Evolutionary conservation across 805 yeast genomes (phyloP).

Genomic region (Kluyveromyces nonfermentans): DNA sequence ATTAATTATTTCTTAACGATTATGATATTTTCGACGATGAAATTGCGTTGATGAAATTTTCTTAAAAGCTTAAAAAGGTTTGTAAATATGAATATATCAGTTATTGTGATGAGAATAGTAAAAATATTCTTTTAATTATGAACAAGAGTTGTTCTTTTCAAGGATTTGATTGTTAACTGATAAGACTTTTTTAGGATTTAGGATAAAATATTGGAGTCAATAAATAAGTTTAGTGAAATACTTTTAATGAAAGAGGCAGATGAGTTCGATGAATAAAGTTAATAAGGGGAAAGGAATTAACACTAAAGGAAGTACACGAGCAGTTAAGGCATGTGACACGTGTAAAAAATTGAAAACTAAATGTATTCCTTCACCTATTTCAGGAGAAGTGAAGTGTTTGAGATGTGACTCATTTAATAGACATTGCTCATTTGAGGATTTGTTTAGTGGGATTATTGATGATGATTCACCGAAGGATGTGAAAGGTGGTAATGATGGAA

Average conservation of each 20-base stretch:
- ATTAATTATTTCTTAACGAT: too few species aligned
- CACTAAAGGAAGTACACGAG: constrained; percentile 24
- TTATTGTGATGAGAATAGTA: too few species aligned
- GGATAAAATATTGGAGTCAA: too few species aligned
- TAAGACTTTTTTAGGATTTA: too few species aligned
- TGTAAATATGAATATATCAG: too few species aligned
- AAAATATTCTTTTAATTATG: too few species aligned
- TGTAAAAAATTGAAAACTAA: constrained; percentile 53
- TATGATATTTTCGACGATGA: too few species aligned
- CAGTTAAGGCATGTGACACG: constrained; percentile 43
- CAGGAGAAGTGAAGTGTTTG: constrained; percentile 41
- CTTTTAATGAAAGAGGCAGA: not conserved
- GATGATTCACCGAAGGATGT: not conserved
- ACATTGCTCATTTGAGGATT: constrained; percentile 42
- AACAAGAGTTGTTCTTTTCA: too few species aligned
- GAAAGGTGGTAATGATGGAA: not conserved
- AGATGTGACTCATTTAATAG: constrained; percentile 47
- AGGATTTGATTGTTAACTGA: too few species aligned
- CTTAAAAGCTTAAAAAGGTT: not conserved
- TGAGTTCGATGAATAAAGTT: constrained; percentile 3
- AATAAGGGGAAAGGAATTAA: constrained; percentile 6
- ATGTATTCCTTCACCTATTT: constrained; percentile 43
- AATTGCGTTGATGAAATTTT: too few species aligned
- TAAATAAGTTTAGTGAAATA: too few species aligned
- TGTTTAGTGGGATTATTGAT: constrained; percentile 1